Conservation (phyloP, 2,329 filamentous ascomycete species). For the Pestalotiopsis sp. region DNA sequence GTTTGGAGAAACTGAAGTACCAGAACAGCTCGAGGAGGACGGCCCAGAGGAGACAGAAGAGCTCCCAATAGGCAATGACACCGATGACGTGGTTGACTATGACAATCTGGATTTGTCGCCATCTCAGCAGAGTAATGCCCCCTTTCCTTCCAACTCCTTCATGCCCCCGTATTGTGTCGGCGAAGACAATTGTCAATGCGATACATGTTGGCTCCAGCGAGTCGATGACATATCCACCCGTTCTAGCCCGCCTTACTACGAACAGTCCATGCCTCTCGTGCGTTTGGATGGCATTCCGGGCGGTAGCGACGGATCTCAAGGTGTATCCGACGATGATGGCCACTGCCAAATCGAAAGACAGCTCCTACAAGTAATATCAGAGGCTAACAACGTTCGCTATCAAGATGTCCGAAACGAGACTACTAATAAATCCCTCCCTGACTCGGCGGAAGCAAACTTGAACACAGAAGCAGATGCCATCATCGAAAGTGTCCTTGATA, state of each 20-base stretch:
- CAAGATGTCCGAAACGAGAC: conserved; percentile 1
- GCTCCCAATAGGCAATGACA: background rate
- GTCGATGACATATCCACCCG: conserved; percentile 12
- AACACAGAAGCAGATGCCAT: background rate
- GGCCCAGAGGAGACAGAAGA: conserved; percentile 16
- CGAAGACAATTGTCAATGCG: conserved; percentile 19
- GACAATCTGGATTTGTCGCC: conserved; percentile 26
- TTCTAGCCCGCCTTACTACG: background rate
- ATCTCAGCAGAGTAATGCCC: conserved; percentile 29
- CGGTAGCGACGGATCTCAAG: background rate
- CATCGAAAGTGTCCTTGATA: background rate
- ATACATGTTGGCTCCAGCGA: conserved; percentile 21
- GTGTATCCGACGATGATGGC: background rate
- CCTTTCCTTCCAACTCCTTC: conserved; percentile 14
- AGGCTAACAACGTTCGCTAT: background rate
- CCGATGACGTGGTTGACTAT: conserved; percentile 18
- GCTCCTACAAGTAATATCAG: background rate
- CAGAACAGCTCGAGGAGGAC: conserved; percentile 27
- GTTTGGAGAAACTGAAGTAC: background rate
- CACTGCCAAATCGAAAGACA: background rate
- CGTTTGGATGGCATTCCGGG: background rate
- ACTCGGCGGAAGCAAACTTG: background rate
- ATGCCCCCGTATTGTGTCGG: conserved; percentile 11
- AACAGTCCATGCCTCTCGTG: background rate
- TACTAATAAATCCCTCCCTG: background rate